Base-by-base conservation (phyloP, 75 land plant species). In the Selaginella moellendorffii region DNA sequence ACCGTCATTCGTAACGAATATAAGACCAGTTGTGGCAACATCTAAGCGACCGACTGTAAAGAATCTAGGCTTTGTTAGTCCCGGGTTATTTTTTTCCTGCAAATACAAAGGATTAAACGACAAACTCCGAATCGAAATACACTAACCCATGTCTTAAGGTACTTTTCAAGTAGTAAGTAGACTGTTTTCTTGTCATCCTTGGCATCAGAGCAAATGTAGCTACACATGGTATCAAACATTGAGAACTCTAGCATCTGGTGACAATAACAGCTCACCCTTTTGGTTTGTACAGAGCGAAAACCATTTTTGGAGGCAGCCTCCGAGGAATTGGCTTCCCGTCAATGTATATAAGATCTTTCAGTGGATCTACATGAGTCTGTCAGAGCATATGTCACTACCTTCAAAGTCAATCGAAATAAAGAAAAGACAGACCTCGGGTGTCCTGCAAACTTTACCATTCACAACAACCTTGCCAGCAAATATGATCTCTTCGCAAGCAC, bases 1-100 rank as follows among this genome's bases (percentile, higher is more conserved):
- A 90, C 99, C 99, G 75, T 95, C 97, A 77, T 95, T 95, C 1
- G 99, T 95, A 31, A 95, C 84, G 70, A 95, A 74, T 31, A 95
- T 74, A 42, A 95, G 77, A 17, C 99, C 99, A 64, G 91, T 80
- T n/a, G 99, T 95, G 22, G 88, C 91, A 82, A 95, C 99, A 81
- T 95, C 99, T 51, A 95, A 83, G 1, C 99, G 85, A 25, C 99
- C 99, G 31, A 95, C 99, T 54, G 99, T 95, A 30, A 90, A 95
- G 20, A 95, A 64, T 30, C 99, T 73, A 30, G 97, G 99, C 72
- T 79, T 83, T 63, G 75, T 85, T 28, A 74, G 2, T 54, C 91
- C 91, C 21, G 84, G 81, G 76, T 90, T 78, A 26, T 66, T 73
- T 72, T 79, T 76, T 52, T 65, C 76, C 99, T 95, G 80, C 12